These are phyloP conservation scores for Beauveria rudraprayagi DNA, from an alignment of 2,329 filamentous ascomycete genomes.

Conservation along the genomic window DNA sequence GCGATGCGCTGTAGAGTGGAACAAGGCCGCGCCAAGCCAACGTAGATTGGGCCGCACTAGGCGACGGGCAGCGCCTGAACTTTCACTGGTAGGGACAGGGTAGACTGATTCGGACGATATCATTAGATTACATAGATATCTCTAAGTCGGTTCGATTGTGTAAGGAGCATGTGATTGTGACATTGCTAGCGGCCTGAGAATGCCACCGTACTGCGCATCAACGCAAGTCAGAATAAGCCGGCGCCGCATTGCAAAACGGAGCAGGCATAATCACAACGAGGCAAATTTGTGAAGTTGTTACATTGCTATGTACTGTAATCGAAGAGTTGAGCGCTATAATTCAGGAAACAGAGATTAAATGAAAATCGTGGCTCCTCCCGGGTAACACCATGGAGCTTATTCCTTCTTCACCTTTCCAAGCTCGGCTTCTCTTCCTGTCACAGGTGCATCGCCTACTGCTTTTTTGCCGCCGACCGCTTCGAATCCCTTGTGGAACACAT, in stretches of 20 bases:
- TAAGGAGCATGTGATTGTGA: too few relatives aligned
- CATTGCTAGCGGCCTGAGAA: too few relatives aligned
- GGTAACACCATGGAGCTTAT: conserved; percentile 18
- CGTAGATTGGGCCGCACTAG: not conserved
- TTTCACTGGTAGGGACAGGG: too few relatives aligned
- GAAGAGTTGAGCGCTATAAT: conserved; percentile 2
- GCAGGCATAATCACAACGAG: too few relatives aligned
- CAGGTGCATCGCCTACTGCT: conserved; percentile 47
- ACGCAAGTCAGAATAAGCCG: too few relatives aligned
- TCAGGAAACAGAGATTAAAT: not conserved
- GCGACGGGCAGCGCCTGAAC: not conserved
- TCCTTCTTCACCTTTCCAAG: conserved; percentile 38
- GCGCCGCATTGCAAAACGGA: too few relatives aligned
- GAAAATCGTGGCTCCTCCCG: not conserved
- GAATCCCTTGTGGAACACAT: conserved; percentile 78
- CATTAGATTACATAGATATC: too few relatives aligned
- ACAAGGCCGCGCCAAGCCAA: conserved; percentile 3
- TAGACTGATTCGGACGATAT: too few relatives aligned
- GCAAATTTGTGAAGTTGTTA: not conserved
- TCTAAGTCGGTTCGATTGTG: too few relatives aligned
- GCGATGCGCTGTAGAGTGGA: conserved; percentile 8
- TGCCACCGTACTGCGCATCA: too few relatives aligned
- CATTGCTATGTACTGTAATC: not conserved
- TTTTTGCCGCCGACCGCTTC: conserved; percentile 57
- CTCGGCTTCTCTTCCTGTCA: conserved; percentile 41